Base-by-base conservation (phyloP, 495 filamentous ascomycete genomes). In the Amorphotheca resinae region DNA sequence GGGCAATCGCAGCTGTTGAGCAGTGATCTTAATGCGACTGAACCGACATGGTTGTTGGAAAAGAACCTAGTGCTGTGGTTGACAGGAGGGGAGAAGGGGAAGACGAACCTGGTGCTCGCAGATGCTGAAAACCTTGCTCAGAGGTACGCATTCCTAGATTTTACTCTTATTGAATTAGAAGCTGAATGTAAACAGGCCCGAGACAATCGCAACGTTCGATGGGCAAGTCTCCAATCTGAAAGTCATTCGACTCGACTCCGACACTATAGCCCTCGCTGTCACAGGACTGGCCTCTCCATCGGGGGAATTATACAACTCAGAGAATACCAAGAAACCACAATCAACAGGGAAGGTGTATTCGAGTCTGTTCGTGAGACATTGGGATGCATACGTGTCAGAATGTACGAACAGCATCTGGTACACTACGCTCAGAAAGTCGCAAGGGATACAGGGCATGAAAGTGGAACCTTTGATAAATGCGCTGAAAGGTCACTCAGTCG, bases 181-280 rank as follows among this genome's bases (percentile, higher is more conserved):
- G 11, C 21, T 38, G 14, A 23, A 11, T 20, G 20, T 38, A 21
- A 11, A 23, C 32, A 57, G 54, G 18, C 41, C 51, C 16, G 48
- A 46, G 22, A 32, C 76, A 11, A 46, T 72, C 7, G 74, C 73
- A 0, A 69, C 64, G 1, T 73, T 95, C 45, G 66, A 77, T 22
- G 84, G 73, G 3, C 67, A 76, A 0, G 68, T 89, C 2, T 78
- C 70, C n/a, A 82, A 88, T 52, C 59, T 95, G 33, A 94, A 88
- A 49, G 58, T 81, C 25, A 76, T 70, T 22, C 54, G 64, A 14
- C 61, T 87, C 15, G 64, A 74, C 4, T 62, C 76, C 1, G 73
- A 71, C n/a, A 72, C 68, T 35, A 64, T 84, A 49, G 86, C 79
- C 11, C 69, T 95, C 26, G 80, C 79, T 20, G 66, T 84, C 16